These are phyloP conservation scores for Xylaria sp. DNA, from an alignment of 2,329 filamentous ascomycete genomes.

Conservation along the genomic window DNA sequence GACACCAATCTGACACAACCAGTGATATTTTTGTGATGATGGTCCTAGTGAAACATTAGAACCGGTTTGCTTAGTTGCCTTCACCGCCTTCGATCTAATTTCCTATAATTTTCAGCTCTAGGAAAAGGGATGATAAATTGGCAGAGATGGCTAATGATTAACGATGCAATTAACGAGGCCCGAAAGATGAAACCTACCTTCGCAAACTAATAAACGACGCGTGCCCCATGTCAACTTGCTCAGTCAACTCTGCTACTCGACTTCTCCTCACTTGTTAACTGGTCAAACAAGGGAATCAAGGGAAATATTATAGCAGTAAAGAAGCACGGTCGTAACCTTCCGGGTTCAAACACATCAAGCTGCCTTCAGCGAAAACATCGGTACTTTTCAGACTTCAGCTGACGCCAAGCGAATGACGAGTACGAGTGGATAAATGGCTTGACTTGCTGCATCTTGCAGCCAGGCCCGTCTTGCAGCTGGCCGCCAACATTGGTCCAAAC, in stretches of 20 bases:
- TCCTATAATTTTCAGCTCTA: not conserved
- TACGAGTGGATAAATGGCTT: slow-evolving; percentile 4
- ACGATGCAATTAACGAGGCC: not conserved
- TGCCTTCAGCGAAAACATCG: slow-evolving; percentile 7
- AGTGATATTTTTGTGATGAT: slow-evolving; percentile 5
- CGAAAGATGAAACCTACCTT: not conserved
- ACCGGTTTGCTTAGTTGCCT: slow-evolving; percentile 41
- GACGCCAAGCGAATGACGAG: slow-evolving; percentile 10
- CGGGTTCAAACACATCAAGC: too few relatives aligned
- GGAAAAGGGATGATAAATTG: not conserved
- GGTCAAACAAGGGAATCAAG: not conserved
- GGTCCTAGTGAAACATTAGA: slow-evolving; percentile 29
- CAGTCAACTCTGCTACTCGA: not conserved
- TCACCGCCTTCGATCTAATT: slow-evolving; percentile 1
- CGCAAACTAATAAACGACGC: not conserved
- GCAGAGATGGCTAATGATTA: not conserved
- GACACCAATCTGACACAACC: slow-evolving; percentile 18
- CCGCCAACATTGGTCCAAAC: slow-evolving; percentile 10
- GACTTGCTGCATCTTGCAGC: too few relatives aligned
- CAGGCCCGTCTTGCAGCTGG: slow-evolving; percentile 29
- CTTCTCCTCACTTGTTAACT: not conserved
- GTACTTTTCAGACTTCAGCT: slow-evolving; percentile 21
- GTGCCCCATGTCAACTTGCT: not conserved
- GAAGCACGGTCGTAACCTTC: not conserved
- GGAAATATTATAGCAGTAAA: not conserved